Evolutionary conservation across 78 protist genomes (phyloP).

Genomic region (Andalucia godoyi): DNA sequence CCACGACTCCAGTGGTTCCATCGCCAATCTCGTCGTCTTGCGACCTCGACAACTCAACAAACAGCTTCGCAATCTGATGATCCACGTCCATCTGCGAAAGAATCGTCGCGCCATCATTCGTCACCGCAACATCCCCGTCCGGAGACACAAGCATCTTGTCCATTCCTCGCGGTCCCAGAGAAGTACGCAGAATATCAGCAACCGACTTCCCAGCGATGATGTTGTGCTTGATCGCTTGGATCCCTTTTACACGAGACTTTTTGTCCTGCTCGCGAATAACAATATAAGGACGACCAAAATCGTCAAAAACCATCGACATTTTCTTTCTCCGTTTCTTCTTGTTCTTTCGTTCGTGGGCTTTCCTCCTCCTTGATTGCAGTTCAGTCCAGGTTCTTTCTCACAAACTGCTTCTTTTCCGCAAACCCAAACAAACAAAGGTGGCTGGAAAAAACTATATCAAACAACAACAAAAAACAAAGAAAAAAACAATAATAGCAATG

Average conservation of each 20-base stretch:
- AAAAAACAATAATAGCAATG: no score
- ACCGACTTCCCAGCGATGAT: slow-evolving; percentile 87
- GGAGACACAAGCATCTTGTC: slow-evolving; percentile 94
- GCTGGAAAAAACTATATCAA: no score
- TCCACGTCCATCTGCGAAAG: slow-evolving; percentile 85
- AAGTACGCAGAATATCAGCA: slow-evolving; percentile 78
- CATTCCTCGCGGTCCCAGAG: slow-evolving; percentile 94
- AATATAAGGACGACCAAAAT: slow-evolving; percentile 93
- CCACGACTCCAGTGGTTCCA: slow-evolving; percentile 99
- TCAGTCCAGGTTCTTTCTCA: no score
- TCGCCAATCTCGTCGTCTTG: slow-evolving; percentile 99
- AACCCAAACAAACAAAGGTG: no score
- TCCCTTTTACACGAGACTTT: slow-evolving; percentile 75
- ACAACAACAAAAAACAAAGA: no score
- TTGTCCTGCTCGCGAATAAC: slow-evolving; percentile 81
- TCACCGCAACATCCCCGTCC: slow-evolving; percentile 93
- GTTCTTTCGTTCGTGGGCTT: no score
- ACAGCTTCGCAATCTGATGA: slow-evolving; percentile 88
- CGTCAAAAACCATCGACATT: slow-evolving; percentile 86
- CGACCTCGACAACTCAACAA: slow-evolving; percentile 93
- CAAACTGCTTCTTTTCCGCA: no score
- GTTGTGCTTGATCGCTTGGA: slow-evolving; percentile 92
- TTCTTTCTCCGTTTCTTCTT: no score
- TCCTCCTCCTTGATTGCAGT: no score
- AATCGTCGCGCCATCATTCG: slow-evolving; percentile 99